phyloP scores from a whole-genome alignment of 2,329 filamentous ascomycete species.

The Fusarium denticulatum region DNA sequence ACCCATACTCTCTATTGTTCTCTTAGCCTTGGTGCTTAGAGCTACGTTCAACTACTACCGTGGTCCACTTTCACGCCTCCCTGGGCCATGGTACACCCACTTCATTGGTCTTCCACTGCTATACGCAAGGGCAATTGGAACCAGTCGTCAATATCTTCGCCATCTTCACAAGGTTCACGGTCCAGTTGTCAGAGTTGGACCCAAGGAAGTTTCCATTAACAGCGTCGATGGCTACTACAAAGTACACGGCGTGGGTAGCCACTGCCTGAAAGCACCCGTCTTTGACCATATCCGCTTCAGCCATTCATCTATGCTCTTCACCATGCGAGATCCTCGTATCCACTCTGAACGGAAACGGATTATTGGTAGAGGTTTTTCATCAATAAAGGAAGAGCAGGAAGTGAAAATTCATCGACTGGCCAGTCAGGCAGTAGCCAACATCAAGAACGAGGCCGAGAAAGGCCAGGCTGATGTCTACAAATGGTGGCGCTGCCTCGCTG shows the following conservation, averaged over 20 bases:
- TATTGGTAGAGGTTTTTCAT: neutral
- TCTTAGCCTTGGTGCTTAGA: neutral
- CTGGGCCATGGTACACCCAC: constrained; percentile 4
- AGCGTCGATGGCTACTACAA: constrained; percentile 17
- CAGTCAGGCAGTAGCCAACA: neutral
- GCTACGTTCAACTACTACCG: neutral
- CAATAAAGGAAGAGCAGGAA: neutral
- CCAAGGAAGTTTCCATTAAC: neutral
- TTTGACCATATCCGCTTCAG: constrained; percentile 13
- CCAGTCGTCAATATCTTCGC: constrained; percentile 1
- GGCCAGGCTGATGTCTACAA: constrained; percentile 7
- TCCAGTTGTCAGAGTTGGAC: neutral
- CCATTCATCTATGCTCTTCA: constrained; percentile 5
- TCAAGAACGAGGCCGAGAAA: neutral
- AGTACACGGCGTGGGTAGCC: constrained; percentile 5
- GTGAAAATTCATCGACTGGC: neutral
- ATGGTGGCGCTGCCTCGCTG: constrained; percentile 14
- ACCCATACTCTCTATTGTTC: fast-evolving
- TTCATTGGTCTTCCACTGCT: neutral
- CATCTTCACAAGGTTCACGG: neutral
- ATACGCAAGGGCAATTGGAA: constrained; percentile 1
- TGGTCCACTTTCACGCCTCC: neutral
- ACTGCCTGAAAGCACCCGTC: constrained; percentile 1
- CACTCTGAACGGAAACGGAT: constrained; percentile 2
- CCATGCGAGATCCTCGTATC: constrained; percentile 1